A percentile compares a stretch with the other conserved stretches of the same genome.
phyloP scores from a whole-genome alignment of 805 yeast species.

The Zygotorulaspora florentina region DNA sequence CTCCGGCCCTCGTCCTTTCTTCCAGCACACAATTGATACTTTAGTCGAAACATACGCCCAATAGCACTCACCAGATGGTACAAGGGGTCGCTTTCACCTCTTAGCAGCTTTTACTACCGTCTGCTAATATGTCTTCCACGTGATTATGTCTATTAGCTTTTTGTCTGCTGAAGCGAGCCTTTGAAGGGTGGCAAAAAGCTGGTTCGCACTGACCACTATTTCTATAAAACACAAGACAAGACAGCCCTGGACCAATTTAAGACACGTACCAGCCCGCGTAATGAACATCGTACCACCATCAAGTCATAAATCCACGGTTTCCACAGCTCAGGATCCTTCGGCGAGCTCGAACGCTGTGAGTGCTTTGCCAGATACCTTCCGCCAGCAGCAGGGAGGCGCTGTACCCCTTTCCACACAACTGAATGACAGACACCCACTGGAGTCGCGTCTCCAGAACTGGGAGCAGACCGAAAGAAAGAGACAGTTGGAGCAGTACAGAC shows the following conservation, averaged over 20 bases:
- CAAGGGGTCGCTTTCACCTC: not conserved
- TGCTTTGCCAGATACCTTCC: constrained; percentile 63
- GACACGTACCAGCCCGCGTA: not conserved
- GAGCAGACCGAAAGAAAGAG: constrained; percentile 66
- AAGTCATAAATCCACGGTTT: constrained; percentile 43
- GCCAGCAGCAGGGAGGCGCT: constrained; percentile 61
- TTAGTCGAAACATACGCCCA: constrained; percentile 9
- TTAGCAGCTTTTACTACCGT: not conserved
- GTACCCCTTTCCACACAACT: constrained; percentile 50
- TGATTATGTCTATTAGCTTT: not conserved
- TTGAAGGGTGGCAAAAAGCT: constrained; percentile 10
- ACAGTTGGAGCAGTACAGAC: constrained; percentile 71
- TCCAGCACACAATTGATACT: constrained; percentile 4
- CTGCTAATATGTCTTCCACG: not conserved
- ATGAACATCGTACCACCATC: constrained; percentile 55
- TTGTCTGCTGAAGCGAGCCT: not conserved
- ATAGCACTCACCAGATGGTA: not conserved
- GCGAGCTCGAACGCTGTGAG: constrained; percentile 52
- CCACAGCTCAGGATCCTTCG: constrained; percentile 52
- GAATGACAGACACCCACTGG: constrained; percentile 83
- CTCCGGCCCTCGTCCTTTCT: constrained; percentile 9
- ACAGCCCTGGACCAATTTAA: not conserved
- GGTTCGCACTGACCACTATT: not conserved
- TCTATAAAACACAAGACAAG: not conserved
- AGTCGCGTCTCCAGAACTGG: constrained; percentile 72